phyloP scores from a whole-genome alignment of 352 stramenopile species.

The Pythium insidiosum region DNA sequence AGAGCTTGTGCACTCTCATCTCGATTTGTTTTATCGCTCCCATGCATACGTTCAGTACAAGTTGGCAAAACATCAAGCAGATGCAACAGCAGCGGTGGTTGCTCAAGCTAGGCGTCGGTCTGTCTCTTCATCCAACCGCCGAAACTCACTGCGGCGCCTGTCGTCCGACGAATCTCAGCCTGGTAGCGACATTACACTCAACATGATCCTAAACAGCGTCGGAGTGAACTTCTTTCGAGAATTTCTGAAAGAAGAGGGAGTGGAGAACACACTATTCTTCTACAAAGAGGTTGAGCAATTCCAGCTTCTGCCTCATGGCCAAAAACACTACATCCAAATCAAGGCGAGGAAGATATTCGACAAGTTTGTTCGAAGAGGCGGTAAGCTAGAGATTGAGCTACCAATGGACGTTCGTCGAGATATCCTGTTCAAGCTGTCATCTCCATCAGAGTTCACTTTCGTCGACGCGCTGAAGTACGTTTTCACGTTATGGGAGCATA shows the following conservation, averaged over 20 bases:
- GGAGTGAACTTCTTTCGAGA: constrained; percentile 48
- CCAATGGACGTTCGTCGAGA: constrained; percentile 48
- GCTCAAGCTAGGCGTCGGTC: no score
- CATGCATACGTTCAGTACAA: constrained; percentile 37
- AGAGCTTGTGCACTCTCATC: constrained; percentile 50
- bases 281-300: constrained; percentile 74
- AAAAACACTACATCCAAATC: constrained; percentile 68
- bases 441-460: constrained; percentile 51
- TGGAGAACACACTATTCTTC: constrained; percentile 53
- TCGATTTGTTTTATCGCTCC: constrained; percentile 47
- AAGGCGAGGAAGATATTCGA: constrained; percentile 66
- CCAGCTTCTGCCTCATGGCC: constrained; percentile 51
- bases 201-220: constrained; percentile 35
- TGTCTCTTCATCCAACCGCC: no score
- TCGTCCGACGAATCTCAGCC: no score
- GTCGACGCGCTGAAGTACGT: constrained; percentile 48
- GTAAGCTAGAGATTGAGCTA: constrained; percentile 52
- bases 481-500: constrained; percentile 41
- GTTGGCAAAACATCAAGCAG: constrained; percentile 4
- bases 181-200: no score
- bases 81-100: neutral
- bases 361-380: constrained; percentile 52
- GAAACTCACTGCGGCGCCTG: no score
- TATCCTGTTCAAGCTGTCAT: constrained; percentile 55
- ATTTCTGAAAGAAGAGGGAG: constrained; percentile 39